Evolutionary conservation across 345 rosid species (phyloP).

Genomic region (Adansonia digitata): DNA sequence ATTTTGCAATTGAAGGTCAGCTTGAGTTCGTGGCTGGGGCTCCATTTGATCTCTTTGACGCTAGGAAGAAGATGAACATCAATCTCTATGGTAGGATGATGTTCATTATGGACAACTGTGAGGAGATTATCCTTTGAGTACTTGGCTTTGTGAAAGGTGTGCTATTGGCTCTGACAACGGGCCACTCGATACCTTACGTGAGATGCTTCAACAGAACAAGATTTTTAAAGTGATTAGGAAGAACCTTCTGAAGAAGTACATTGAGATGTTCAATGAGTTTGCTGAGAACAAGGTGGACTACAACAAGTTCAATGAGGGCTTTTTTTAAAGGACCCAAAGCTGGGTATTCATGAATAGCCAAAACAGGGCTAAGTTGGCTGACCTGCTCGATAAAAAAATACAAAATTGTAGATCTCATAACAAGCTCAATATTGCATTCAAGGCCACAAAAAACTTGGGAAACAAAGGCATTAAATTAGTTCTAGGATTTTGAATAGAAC

Average conservation of each 20-base stretch:
- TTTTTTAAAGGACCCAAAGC: constrained; percentile 76
- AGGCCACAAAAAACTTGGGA: no score
- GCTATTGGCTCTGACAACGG: constrained; percentile 87
- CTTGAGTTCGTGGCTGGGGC: constrained; percentile 91
- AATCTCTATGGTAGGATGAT: constrained; percentile 79
- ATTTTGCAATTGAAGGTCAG: constrained; percentile 90
- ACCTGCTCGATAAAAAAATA: no score
- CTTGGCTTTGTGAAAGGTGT: constrained; percentile 81
- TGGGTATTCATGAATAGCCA: constrained; percentile 86
- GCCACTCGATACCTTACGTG: constrained; percentile 90
- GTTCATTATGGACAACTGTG: constrained; percentile 93
- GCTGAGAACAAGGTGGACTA: constrained; percentile 87
- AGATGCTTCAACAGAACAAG: constrained; percentile 86
- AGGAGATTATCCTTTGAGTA: constrained; percentile 79
- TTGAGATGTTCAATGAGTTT: constrained; percentile 87
- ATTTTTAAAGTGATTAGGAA: constrained; percentile 90
- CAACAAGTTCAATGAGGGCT: constrained; percentile 74
- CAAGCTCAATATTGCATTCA: no score
- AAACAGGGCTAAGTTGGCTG: constrained; percentile 74
- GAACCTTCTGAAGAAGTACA: constrained; percentile 83
- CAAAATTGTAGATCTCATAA: no score
- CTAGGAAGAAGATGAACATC: constrained; percentile 74
- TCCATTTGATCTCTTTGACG: constrained; percentile 85
- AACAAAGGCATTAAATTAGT: no score
- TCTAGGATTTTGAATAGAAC: no score